phyloP scores from a whole-genome alignment of 1,284 basidiomycete species.

The Cutaneotrichosporon mucoides region DNA sequence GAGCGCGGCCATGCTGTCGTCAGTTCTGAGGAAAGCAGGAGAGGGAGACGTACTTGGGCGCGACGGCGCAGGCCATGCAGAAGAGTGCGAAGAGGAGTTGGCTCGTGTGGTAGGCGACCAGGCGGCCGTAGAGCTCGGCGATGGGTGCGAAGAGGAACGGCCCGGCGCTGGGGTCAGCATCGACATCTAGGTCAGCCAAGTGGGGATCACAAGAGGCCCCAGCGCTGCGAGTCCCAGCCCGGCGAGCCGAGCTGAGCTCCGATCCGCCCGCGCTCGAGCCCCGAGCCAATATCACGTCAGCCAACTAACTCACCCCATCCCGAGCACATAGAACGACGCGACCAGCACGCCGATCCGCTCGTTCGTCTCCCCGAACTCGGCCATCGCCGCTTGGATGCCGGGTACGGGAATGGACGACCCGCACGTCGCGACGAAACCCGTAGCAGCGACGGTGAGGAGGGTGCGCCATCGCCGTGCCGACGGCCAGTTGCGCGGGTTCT shows the following conservation, averaged over 20 bases:
- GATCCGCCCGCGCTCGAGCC: too few species aligned
- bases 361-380: conserved; percentile 35
- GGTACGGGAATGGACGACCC: conserved; percentile 45
- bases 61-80: conserved; percentile 36
- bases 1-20: conserved; percentile 34
- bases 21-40: not conserved
- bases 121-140: conserved; percentile 51
- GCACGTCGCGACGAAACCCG: conserved; percentile 44
- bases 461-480: conserved; percentile 30
- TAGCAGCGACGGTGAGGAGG: conserved; percentile 34
- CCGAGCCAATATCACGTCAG: too few species aligned
- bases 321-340: conserved; percentile 42
- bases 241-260: too few species aligned
- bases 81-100: conserved; percentile 41
- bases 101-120: conserved; percentile 44
- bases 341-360: conserved; percentile 41
- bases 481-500: conserved; percentile 43
- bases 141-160: conserved; percentile 53
- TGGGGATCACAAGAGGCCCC: too few species aligned
- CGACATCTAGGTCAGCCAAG: not conserved
- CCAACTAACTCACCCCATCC: conserved; percentile 35
- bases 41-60: conserved; percentile 33
- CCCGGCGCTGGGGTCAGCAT: conserved; percentile 33
- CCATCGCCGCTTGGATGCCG: conserved; percentile 31
- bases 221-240: too few species aligned